Conservation (phyloP, 805 yeast species). For the Pichia insulana region DNA sequence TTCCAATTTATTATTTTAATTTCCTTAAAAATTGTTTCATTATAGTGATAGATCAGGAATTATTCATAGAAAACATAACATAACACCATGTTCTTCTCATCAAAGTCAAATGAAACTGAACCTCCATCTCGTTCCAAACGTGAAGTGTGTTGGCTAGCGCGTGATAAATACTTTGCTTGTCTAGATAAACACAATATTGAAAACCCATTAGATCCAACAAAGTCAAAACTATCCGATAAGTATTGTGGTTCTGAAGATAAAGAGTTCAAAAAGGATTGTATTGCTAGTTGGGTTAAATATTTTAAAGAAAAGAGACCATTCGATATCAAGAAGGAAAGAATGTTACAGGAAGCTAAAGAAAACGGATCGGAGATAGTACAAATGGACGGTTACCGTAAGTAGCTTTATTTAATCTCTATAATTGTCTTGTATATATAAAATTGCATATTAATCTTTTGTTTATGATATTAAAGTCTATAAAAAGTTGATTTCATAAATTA, state of each 20-base stretch:
- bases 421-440: not conserved
- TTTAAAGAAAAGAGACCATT: slow-evolving; percentile 84
- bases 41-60: too few species aligned
- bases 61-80: too few species aligned
- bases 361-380: slow-evolving; percentile 43
- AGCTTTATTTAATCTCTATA: not conserved
- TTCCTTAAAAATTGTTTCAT: too few species aligned
- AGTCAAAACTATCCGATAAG: slow-evolving; percentile 31
- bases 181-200: slow-evolving; percentile 58
- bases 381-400: slow-evolving; percentile 22
- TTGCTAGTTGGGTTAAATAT: slow-evolving; percentile 79
- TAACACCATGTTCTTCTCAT: slow-evolving; percentile 7
- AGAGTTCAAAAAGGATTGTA: slow-evolving; percentile 69
- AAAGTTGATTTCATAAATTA: slow-evolving; percentile 17
- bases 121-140: slow-evolving; percentile 56
- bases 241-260: slow-evolving; percentile 50
- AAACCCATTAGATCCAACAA: slow-evolving; percentile 54
- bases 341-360: slow-evolving; percentile 61
- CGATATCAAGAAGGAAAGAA: slow-evolving; percentile 60
- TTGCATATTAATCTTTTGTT: not conserved
- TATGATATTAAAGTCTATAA: not conserved
- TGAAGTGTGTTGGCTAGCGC: slow-evolving; percentile 79
- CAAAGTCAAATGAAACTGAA: slow-evolving; percentile 23
- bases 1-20: too few species aligned
- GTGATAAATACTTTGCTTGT: slow-evolving; percentile 74